Conservation (phyloP, 805 yeast species). For the Starmerella floris region DNA sequence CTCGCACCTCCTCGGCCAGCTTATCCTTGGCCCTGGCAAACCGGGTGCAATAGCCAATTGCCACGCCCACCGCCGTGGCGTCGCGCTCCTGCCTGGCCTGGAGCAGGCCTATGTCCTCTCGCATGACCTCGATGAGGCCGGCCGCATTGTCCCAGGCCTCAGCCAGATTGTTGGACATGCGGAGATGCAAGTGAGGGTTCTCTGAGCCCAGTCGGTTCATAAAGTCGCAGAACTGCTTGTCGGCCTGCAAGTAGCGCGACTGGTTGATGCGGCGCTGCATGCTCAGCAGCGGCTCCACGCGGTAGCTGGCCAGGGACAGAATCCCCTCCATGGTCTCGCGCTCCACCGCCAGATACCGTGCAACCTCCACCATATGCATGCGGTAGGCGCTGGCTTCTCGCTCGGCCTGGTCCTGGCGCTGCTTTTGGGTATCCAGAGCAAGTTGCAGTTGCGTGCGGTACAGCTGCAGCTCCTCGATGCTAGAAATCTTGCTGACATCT, state of each 20-base stretch:
- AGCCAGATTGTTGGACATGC: not conserved
- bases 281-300: not conserved
- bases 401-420: not conserved
- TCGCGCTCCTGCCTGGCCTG: not conserved
- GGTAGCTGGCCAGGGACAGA: not conserved
- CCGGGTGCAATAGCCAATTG: no score
- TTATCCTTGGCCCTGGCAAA: no score
- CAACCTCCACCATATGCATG: not conserved
- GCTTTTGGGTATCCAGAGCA: not conserved
- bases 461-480: not conserved
- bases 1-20: no score
- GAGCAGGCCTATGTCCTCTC: slow-evolving; percentile 1
- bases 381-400: not conserved
- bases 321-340: not conserved
- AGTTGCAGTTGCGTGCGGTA: not conserved
- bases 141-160: slow-evolving; percentile 4
- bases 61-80: not conserved
- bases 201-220: not conserved
- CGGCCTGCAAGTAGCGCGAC: not conserved
- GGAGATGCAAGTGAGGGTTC: slow-evolving; percentile 2
- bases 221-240: not conserved
- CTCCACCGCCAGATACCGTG: not conserved
- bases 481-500: not conserved
- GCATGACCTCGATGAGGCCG: slow-evolving; percentile 1
- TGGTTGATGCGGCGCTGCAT: not conserved